Base-by-base conservation (phyloP, 2,329 filamentous ascomycete species). In the Trichoderma endophyticum region DNA sequence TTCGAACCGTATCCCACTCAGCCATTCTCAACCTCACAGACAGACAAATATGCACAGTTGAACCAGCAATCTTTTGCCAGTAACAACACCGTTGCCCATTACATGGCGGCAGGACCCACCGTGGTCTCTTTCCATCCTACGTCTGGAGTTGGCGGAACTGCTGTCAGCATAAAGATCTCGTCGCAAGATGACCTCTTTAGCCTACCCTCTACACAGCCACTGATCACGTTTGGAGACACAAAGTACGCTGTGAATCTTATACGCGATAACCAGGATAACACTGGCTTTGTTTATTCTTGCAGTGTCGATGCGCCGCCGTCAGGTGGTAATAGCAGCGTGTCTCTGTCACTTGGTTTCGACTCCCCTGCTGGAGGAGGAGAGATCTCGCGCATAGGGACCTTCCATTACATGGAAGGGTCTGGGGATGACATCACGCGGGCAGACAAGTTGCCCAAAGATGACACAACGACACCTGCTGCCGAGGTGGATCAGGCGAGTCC, bases 191-290 rank as follows among this genome's bases (percentile, higher is more conserved):
- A 97, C 78, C 83, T 97, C 73, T 82, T 86, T 74, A 79, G 82
- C 71, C 87, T 90, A 80, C 87, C 85, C 36, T 86, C 84, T 56
- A 78, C 84, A 70, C 85, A 85, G 65, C 90, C 93, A 77, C 91
- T 84, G 74, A 82, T 97, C 70, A 87, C 91, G 61, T 97, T 97
- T 81, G 94, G 93, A n/a, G 86, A 88, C n/a, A 89, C 92, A 77
- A 90, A 91, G 80, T 92, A 90, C 80, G 76, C 79, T 1, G 78
- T 80, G n/a, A 85, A 89, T 70, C 87, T 90, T 71, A 85, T 94
- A 28, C 86, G 88, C 60, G 83, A 83, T 79, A 86, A 82, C 75
- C 88, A 84, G 82, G 88, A 90, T 73, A 82, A 80, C 69, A 83
- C 87, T 75, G 87, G 89, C 24, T 93, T 89, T 79, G 87, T 91